phyloP scores from a whole-genome alignment of 495 filamentous ascomycete species.

The Xylaria castorea region DNA sequence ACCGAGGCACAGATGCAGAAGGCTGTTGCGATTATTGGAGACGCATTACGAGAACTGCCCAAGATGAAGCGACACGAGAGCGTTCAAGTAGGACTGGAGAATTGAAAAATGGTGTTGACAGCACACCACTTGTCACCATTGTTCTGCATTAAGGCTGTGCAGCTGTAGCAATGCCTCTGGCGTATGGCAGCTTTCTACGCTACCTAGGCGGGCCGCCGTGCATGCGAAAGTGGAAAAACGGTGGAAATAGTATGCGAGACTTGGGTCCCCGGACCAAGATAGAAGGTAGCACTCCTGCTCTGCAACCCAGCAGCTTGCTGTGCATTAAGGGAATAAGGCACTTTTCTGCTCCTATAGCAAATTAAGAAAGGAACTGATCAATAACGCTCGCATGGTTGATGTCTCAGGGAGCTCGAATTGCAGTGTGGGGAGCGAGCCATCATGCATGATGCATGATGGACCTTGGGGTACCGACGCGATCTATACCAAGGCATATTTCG shows the following conservation, averaged over 20 bases:
- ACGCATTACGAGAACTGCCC: slow-evolving; percentile 72
- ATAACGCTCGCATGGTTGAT: neutral
- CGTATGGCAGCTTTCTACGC: neutral
- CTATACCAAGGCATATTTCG: neutral
- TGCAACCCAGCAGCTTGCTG: slow-evolving; percentile 17
- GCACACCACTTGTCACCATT: slow-evolving; percentile 29
- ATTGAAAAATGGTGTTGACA: slow-evolving; percentile 30
- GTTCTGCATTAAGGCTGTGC: slow-evolving; percentile 18
- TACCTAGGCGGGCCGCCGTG: neutral
- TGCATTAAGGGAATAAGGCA: neutral
- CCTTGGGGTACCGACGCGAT: neutral
- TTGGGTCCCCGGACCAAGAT: slow-evolving; percentile 9
- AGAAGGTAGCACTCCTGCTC: slow-evolving; percentile 16
- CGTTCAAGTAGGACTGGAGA: slow-evolving; percentile 39
- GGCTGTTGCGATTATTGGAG: slow-evolving; percentile 74
- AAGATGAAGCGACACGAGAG: slow-evolving; percentile 42
- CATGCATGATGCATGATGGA: neutral
- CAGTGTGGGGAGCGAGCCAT: neutral
- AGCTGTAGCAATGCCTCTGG: neutral
- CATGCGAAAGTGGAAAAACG: slow-evolving; percentile 10
- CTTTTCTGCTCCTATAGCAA: neutral
- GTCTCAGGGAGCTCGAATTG: neutral
- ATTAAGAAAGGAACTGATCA: neutral
- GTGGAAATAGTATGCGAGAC: slow-evolving; percentile 20
- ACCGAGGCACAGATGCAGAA: slow-evolving; percentile 82